Conservation (phyloP, 2,329 filamentous ascomycete species). For the Coniochaeta sp. region DNA sequence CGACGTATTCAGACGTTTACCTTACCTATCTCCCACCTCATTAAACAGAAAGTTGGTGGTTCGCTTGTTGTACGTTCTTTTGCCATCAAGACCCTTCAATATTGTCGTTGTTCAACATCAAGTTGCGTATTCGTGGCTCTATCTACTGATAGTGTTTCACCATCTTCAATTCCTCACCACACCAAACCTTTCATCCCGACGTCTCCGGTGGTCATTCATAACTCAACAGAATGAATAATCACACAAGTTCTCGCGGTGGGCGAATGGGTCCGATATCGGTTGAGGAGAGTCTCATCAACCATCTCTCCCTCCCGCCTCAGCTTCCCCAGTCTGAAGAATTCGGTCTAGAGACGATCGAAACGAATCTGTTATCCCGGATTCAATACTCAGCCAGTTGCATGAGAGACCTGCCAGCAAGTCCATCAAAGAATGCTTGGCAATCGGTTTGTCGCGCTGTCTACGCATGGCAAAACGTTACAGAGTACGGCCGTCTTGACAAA, state of each 20-base stretch:
- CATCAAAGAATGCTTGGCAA: conserved; percentile 4
- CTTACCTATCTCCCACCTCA: no score
- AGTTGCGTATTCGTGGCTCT: no score
- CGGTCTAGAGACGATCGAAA: conserved; percentile 6
- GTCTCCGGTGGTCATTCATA: neutral
- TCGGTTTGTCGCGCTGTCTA: conserved; percentile 3
- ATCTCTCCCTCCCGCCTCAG: conserved; percentile 6
- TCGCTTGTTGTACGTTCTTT: no score
- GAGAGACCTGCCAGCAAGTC: conserved; percentile 1
- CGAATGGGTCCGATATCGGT: neutral
- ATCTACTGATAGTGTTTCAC: no score
- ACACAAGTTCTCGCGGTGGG: neutral
- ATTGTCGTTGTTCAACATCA: no score
- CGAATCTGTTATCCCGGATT: neutral
- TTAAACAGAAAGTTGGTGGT: no score
- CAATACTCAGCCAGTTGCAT: neutral
- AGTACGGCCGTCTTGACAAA: conserved; percentile 5
- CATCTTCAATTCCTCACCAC: no score
- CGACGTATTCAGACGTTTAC: no score
- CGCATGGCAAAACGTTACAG: conserved; percentile 4
- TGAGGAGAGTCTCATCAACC: conserved; percentile 7
- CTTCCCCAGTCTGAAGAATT: conserved; percentile 6
- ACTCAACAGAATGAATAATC: neutral
- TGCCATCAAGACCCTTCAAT: no score
- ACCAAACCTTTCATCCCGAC: no score